These are phyloP conservation scores for Phytophthora sp. DNA, from an alignment of 352 stramenopile genomes.

Conservation along the genomic window DNA sequence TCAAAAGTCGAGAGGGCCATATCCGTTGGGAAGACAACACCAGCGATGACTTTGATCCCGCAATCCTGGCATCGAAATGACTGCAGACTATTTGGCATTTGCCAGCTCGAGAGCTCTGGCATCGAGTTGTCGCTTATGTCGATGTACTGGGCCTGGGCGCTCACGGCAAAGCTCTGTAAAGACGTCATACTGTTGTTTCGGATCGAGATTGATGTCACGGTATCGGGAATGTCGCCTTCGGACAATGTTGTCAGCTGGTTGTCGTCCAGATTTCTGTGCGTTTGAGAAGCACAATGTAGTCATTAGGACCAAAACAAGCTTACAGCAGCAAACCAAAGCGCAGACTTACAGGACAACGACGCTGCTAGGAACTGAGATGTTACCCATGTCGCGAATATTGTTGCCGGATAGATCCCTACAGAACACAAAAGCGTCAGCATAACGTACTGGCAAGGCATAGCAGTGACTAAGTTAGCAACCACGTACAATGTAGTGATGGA, in stretches of 20 bases:
- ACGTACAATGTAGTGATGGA: slow-evolving; percentile 29
- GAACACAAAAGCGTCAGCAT: slow-evolving; percentile 1
- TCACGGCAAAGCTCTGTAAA: slow-evolving; percentile 31
- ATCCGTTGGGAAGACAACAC: slow-evolving; percentile 30
- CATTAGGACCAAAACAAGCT: background rate
- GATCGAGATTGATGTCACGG: slow-evolving; percentile 37
- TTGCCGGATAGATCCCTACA: slow-evolving; percentile 36
- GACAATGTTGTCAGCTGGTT: slow-evolving; percentile 24
- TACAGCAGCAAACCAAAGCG: background rate
- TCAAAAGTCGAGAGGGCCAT: slow-evolving; percentile 35
- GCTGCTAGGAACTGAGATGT: slow-evolving; percentile 31
- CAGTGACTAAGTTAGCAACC: background rate
- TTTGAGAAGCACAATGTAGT: background rate
- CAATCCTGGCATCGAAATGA: slow-evolving; percentile 42
- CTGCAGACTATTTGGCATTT: slow-evolving; percentile 38
- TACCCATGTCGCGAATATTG: slow-evolving; percentile 19
- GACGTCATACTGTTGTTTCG: slow-evolving; percentile 46
- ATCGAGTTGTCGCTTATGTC: slow-evolving; percentile 45
- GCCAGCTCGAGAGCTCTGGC: slow-evolving; percentile 24
- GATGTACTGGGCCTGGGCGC: slow-evolving; percentile 19
- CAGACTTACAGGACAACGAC: slow-evolving; percentile 28
- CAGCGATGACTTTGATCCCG: slow-evolving; percentile 30
- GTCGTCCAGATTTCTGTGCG: slow-evolving; percentile 27
- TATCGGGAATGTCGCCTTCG: slow-evolving; percentile 19
- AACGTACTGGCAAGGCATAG: background rate